A percentile compares a stretch with the other conserved stretches of the same genome.
Conservation (phyloP, 441 rosid genomes). For the Brassica hybrid region DNA sequence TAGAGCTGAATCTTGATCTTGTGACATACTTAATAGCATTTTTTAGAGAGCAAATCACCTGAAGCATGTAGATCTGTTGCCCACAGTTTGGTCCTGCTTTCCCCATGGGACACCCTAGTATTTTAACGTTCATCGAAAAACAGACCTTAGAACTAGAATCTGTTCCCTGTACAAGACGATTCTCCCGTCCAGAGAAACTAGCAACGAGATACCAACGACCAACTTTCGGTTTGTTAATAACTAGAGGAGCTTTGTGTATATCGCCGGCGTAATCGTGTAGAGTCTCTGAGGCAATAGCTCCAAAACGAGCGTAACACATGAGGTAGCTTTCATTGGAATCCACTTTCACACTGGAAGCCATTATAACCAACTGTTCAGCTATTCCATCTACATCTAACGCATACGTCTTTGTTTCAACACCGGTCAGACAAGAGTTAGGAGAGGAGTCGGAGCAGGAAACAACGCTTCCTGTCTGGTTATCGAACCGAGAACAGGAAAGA, state of each 20-base stretch:
- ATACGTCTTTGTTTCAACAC: constrained; percentile 67
- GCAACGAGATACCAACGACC: constrained; percentile 82
- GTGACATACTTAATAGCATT: constrained; percentile 7
- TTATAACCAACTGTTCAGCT: constrained; percentile 61
- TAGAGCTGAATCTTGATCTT: neutral
- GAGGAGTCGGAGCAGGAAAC: constrained; percentile 62
- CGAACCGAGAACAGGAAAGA: constrained; percentile 66
- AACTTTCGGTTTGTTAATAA: constrained; percentile 67
- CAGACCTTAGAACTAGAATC: constrained; percentile 54
- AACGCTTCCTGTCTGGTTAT: constrained; percentile 50
- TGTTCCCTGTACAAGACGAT: constrained; percentile 44
- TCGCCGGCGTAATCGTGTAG: constrained; percentile 78
- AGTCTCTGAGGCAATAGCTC: constrained; percentile 71
- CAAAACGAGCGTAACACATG: constrained; percentile 77
- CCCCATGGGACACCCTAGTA: constrained; percentile 69
- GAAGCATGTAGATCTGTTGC: constrained; percentile 68
- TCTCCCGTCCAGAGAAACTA: constrained; percentile 54
- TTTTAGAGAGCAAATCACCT: constrained; percentile 48
- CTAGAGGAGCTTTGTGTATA: constrained; percentile 59
- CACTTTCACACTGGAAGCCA: constrained; percentile 50
- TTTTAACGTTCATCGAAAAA: constrained; percentile 68
- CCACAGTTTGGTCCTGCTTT: constrained; percentile 84
- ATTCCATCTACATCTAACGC: constrained; percentile 65
- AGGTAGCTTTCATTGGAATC: constrained; percentile 48
- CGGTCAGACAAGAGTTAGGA: constrained; percentile 58